Evolutionary conservation across 345 rosid species (phyloP), one percentile per base, ranked within the genome.

Genomic region (thale cress (Arabidopsis thaliana)): DNA sequence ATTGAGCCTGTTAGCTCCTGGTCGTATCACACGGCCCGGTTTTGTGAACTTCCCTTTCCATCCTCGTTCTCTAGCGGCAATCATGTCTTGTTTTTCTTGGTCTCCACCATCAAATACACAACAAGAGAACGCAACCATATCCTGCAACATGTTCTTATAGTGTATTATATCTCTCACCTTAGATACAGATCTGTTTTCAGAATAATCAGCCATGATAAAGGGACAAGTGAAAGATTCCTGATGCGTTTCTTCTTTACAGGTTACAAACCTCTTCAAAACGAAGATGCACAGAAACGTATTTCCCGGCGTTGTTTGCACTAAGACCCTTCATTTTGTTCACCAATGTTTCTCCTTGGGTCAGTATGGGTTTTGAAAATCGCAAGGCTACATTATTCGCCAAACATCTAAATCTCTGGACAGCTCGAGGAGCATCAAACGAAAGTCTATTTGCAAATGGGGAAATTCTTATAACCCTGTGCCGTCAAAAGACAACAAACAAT

Each of bases 81-180:
- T 81, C 99, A 95, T 95, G 77, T 92, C 97, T 82, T 66, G 67
- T 51, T 78, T 85, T 83, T 95, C 99, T 77, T 88, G 87, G 76
- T 80, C 76, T 44, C 97, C 99, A 36, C 99, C 99, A 83, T 90
- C 99, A 82, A 89, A 95, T 69, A 90, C 85, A 82, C 99, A 95
- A 75, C 99, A 95, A 70, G 99, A 95, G 80, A 95, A 95, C 78
- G 99, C 99, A 71, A 95, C 99, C 99, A 95, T 92, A 80, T 95
- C 99, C 99, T 95, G 86, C 56, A 72, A 70, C 59, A 70, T 20
- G 37, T 64, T 44, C 23, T 52, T 63, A 70, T 63, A 40, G 42
- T 16, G 57, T 62, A 64, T 69, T 56, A 55, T 28, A 55, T 51
- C 48, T 38, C 48, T 66, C n/a, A 69, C 49, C 58, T 44, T 22